A percentile compares a stretch with the other conserved stretches of the same genome.
These are phyloP conservation scores for Calonectria pauciramosa DNA, from an alignment of 2,329 filamentous ascomycete species.

Conservation along the genomic window DNA sequence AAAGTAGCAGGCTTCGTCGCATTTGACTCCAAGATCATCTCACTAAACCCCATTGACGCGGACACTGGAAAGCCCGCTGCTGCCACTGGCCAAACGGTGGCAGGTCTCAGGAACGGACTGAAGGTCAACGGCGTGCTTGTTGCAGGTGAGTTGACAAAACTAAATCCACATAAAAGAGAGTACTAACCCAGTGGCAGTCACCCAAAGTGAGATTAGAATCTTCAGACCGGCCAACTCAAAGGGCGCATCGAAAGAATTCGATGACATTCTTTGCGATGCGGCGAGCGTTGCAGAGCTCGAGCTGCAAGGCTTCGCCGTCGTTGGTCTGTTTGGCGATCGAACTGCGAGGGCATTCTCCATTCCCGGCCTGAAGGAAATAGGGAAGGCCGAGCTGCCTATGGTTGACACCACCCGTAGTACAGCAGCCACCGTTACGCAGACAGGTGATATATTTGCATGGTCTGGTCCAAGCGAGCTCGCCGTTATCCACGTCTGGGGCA, in stretches of 20 bases:
- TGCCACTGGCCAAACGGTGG: constrained; percentile 82
- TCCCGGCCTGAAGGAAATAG: constrained; percentile 90
- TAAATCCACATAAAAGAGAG: background rate
- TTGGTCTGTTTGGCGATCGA: constrained; percentile 88
- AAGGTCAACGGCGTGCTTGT: constrained; percentile 86
- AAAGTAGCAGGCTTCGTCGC: constrained; percentile 77
- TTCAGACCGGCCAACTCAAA: constrained; percentile 89
- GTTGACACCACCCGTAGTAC: constrained; percentile 81
- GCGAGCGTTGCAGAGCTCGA: constrained; percentile 83
- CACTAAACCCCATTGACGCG: constrained; percentile 83
- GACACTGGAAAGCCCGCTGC: constrained; percentile 82
- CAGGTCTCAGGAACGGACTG: constrained; percentile 79
- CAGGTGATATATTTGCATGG: constrained; percentile 90
- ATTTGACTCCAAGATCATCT: constrained; percentile 79
- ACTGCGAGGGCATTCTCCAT: constrained; percentile 85
- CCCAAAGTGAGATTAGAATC: constrained; percentile 82
- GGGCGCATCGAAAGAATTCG: constrained; percentile 93
- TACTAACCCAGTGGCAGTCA: constrained; percentile 61
- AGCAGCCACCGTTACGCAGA: constrained; percentile 78
- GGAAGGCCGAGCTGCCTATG: constrained; percentile 74
- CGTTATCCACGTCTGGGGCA: constrained; percentile 87
- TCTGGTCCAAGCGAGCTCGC: constrained; percentile 88
- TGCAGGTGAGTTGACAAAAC: constrained; percentile 68
- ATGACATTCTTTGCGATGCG: constrained; percentile 84
- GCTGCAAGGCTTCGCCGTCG: constrained; percentile 81